These are phyloP conservation scores for Lumnitzera racemosa DNA, from an alignment of 345 rosid species.

Conservation along the genomic window DNA sequence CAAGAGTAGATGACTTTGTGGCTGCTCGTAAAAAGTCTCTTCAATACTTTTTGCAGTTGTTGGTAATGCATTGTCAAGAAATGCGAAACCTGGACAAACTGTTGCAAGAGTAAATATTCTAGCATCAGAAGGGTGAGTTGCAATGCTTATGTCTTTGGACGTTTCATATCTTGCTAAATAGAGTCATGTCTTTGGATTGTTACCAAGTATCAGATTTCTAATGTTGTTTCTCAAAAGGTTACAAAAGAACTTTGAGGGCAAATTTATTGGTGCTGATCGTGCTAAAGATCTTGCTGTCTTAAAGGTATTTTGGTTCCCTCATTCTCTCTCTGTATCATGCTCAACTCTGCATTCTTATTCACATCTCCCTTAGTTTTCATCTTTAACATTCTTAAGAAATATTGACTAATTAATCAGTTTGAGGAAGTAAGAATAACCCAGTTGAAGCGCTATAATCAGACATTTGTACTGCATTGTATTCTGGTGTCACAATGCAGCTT, in stretches of 20 bases:
- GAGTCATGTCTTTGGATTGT: neutral
- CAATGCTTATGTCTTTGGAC: neutral
- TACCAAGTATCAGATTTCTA: neutral
- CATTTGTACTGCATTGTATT: too few species aligned
- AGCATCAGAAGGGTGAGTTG: conserved; percentile 84
- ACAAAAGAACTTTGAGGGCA: conserved; percentile 91
- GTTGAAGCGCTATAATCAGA: too few species aligned
- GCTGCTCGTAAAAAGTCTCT: neutral
- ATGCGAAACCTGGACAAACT: conserved; percentile 67
- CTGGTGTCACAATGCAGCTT: too few species aligned
- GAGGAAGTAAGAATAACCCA: too few species aligned
- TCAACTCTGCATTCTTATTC: too few species aligned
- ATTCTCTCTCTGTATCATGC: neutral
- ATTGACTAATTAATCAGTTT: too few species aligned
- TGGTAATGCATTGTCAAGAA: conserved; percentile 86
- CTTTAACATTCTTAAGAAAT: too few species aligned
- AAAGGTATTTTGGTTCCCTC: conserved; percentile 32
- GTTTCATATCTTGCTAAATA: neutral
- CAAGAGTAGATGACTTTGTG: too few species aligned
- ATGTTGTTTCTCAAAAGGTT: conserved; percentile 38
- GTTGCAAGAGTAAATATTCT: conserved; percentile 92
- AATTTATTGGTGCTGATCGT: conserved; percentile 85
- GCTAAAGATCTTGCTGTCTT: conserved; percentile 91
- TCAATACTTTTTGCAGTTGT: conserved; percentile 39
- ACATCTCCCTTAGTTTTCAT: too few species aligned